A percentile compares a stretch with the other conserved stretches of the same genome.
phyloP scores from a whole-genome alignment of 139 green algal genomes.

The Coelastrella sp. region DNA sequence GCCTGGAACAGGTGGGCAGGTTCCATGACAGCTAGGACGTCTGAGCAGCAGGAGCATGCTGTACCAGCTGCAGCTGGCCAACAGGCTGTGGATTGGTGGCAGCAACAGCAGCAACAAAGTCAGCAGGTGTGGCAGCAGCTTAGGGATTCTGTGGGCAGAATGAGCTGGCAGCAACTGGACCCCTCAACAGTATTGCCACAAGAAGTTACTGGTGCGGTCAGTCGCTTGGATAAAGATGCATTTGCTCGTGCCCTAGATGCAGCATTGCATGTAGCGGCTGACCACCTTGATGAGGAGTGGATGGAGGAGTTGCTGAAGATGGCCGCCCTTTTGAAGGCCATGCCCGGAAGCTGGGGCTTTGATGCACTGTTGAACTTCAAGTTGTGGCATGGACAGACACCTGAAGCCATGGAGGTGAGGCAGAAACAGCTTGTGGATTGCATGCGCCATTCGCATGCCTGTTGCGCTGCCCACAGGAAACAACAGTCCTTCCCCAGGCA shows the following conservation, averaged over 20 bases:
- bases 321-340: background rate
- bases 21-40: background rate
- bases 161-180: background rate
- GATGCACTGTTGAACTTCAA: background rate
- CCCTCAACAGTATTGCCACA: slow-evolving; percentile 23
- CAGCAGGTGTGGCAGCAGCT: slow-evolving; percentile 32
- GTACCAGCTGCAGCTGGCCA: background rate
- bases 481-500: no score
- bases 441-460: background rate
- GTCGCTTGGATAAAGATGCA: background rate
- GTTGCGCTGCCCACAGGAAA: no score
- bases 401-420: slow-evolving; percentile 36
- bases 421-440: background rate
- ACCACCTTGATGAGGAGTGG: background rate
- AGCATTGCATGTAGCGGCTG: slow-evolving; percentile 3
- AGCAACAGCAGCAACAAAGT: slow-evolving; percentile 1
- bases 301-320: slow-evolving; percentile 24
- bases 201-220: background rate
- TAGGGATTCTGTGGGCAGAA: background rate
- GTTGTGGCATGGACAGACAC: slow-evolving; percentile 14
- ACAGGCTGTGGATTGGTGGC: background rate
- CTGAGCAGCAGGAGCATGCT: slow-evolving; percentile 11
- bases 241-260: background rate
- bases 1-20: slow-evolving; percentile 19
- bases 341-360: background rate